A percentile compares a stretch with the other conserved stretches of the same genome.
phyloP scores from a whole-genome alignment of 2,329 filamentous ascomycete genomes.

The Elsinoe ampelina region DNA sequence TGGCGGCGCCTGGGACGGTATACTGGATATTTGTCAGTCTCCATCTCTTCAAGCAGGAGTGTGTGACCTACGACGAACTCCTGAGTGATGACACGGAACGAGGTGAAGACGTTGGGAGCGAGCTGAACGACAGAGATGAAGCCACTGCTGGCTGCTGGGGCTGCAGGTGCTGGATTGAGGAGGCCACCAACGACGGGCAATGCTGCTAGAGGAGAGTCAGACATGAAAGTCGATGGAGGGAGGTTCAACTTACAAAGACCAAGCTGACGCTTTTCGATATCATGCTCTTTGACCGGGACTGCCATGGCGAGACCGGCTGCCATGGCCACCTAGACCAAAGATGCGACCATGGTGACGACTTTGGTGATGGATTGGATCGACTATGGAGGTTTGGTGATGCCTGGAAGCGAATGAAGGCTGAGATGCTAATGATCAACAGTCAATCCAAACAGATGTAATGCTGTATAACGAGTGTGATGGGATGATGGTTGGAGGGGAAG shows the following conservation, averaged over 20 bases:
- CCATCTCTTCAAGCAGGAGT: constrained; percentile 46
- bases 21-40: constrained; percentile 55
- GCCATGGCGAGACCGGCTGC: constrained; percentile 5
- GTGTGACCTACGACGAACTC: background rate
- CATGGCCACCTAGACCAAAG: background rate
- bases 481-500: constrained; percentile 19
- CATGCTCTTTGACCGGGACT: background rate
- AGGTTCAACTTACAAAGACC: background rate
- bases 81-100: constrained; percentile 12
- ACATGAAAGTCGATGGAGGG: background rate
- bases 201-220: background rate
- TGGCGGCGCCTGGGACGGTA: constrained; percentile 45
- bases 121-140: constrained; percentile 8
- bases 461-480: constrained; percentile 47
- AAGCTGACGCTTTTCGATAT: constrained; percentile 9
- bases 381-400: constrained; percentile 22
- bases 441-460: constrained; percentile 46
- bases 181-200: background rate
- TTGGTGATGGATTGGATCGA: background rate
- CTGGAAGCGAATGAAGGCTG: constrained; percentile 56
- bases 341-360: background rate
- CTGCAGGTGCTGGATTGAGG: background rate
- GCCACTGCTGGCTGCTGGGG: background rate
- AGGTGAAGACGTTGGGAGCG: constrained; percentile 13
- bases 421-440: constrained; percentile 32